phyloP scores from a whole-genome alignment of 768 basidiomycete genomes.

The Lactarius pseudohatsudake region DNA sequence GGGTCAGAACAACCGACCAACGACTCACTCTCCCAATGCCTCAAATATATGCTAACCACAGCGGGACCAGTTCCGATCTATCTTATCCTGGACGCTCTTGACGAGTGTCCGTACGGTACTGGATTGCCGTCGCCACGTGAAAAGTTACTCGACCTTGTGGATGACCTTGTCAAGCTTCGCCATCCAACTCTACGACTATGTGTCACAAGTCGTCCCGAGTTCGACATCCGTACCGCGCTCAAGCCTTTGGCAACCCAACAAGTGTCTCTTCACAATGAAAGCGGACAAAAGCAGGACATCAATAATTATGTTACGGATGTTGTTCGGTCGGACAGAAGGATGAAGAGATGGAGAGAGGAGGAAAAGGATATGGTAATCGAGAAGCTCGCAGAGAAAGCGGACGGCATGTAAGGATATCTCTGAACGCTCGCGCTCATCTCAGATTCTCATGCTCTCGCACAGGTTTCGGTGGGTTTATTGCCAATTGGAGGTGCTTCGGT shows the following conservation, averaged over 20 bases:
- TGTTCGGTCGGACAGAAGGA: not conserved
- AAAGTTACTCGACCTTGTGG: not conserved
- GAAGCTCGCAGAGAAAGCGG: not conserved
- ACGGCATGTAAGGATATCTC: not conserved
- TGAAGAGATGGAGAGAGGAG: not conserved
- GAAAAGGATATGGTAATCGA: not conserved
- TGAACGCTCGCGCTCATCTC: not conserved
- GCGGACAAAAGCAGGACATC: not conserved
- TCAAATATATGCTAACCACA: not conserved
- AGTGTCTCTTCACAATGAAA: not conserved
- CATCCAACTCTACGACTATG: not conserved
- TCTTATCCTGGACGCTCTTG: not conserved
- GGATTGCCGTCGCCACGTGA: not conserved
- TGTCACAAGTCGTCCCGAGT: not conserved
- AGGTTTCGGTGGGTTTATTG: not conserved
- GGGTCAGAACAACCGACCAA: not conserved
- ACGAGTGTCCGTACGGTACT: not conserved
- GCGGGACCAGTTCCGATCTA: not conserved
- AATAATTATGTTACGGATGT: not conserved
- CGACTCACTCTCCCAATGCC: not conserved
- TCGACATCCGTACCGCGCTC: not conserved
- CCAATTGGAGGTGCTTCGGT: not conserved
- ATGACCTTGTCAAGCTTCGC: not conserved
- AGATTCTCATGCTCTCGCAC: not conserved
- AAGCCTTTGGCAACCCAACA: not conserved